Evolutionary conservation across 2,329 filamentous ascomycete genomes (phyloP).

Genomic region (Aspergillus eucalypticola): DNA sequence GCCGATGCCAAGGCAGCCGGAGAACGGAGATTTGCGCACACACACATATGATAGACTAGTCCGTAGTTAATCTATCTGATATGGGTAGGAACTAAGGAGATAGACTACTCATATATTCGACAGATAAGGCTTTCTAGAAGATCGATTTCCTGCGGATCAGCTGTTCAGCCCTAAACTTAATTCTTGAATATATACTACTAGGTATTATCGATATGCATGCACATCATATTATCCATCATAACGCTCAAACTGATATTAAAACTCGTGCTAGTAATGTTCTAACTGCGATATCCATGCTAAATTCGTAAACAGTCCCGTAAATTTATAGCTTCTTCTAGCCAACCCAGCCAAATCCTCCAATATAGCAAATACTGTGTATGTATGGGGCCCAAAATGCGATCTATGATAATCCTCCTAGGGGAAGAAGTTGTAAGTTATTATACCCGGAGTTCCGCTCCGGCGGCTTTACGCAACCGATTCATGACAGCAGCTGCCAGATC

Average conservation of each 20-base stretch:
- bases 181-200: no score
- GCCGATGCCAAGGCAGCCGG: conserved; percentile 1
- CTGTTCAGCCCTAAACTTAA: background rate
- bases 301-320: conserved; percentile 1
- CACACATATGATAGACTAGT: background rate
- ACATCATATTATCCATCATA: no score
- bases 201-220: no score
- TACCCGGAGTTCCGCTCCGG: conserved; percentile 56
- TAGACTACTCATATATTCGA: background rate
- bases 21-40: background rate
- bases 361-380: background rate
- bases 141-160: background rate
- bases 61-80: background rate
- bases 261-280: background rate
- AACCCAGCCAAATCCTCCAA: background rate
- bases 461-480: conserved; percentile 79
- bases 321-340: conserved; percentile 10
- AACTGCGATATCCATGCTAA: background rate
- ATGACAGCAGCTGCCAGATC: conserved; percentile 85
- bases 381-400: conserved; percentile 1
- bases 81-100: background rate
- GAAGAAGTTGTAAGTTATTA: conserved; percentile 24
- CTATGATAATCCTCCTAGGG: conserved; percentile 4
- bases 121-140: background rate
- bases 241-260: no score